These are phyloP conservation scores for Phytophthora pini DNA, from an alignment of 352 stramenopile genomes.

Conservation along the genomic window DNA sequence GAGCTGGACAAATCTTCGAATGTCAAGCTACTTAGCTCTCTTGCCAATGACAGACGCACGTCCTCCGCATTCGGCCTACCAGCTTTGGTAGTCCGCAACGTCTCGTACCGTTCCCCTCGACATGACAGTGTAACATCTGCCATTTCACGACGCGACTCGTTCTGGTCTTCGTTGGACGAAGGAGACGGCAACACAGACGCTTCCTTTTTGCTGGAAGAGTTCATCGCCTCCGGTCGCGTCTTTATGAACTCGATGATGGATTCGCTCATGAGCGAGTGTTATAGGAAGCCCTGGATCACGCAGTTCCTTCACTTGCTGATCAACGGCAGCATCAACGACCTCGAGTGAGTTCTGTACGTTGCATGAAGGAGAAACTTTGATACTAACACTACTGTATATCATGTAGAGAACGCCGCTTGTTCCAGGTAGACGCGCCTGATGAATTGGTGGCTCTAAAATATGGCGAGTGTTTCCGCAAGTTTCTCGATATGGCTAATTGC, in stretches of 20 bases:
- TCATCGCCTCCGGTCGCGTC: constrained; percentile 74
- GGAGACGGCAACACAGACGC: constrained; percentile 37
- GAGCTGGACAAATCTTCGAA: constrained; percentile 79
- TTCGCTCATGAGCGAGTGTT: constrained; percentile 80
- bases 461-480: constrained; percentile 70
- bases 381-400: no score
- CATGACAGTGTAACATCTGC: constrained; percentile 18
- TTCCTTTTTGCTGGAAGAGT: constrained; percentile 70
- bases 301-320: constrained; percentile 73
- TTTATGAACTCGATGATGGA: constrained; percentile 81
- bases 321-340: constrained; percentile 62
- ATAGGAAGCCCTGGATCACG: constrained; percentile 77
- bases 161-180: constrained; percentile 48
- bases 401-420: constrained; percentile 61
- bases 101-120: constrained; percentile 58
- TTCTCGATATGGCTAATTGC: constrained; percentile 71
- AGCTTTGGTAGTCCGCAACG: constrained; percentile 41
- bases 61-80: constrained; percentile 50
- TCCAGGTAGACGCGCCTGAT: constrained; percentile 67
- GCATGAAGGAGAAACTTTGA: no score
- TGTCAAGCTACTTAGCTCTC: constrained; percentile 78
- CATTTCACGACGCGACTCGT: constrained; percentile 50
- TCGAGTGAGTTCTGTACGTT: constrained; percentile 51
- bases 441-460: constrained; percentile 60
- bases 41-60: constrained; percentile 59